Evolutionary conservation across 2,329 filamentous ascomycete species (phyloP), one percentile per base, ranked within the genome.

Genomic region (Ascochyta rabiei): DNA sequence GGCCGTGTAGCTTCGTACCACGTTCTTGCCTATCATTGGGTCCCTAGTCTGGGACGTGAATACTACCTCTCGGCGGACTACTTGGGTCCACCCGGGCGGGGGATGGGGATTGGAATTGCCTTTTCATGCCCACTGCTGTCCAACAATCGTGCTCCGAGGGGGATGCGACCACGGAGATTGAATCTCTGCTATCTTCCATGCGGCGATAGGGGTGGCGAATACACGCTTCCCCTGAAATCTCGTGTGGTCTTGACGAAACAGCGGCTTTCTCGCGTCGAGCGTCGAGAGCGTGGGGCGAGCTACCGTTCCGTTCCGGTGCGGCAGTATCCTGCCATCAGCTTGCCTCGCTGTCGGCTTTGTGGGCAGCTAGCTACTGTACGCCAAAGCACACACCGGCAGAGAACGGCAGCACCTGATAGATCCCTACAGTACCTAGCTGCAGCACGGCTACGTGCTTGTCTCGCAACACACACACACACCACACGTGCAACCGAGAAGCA

Each of bases 151-250:
- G 3, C 35, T 37, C 35, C 41, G 30, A 24, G 18, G 31, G n/a
- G 34, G 3, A 58, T 58, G 56, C 56, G 52, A 30, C 18, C 51
- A 55, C 56, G 56, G 56, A 58, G 51, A 58, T 58, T 58, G 51
- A 46, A 12, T 35, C n/a, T 30, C 31, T 51, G 37, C 13, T 35
- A 35, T 28, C 13, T 15, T 54, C 46, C 37, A 50, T 41, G 52
- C 52, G n/a, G 33, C 39, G 34, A 26, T 33, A 50, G 30, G 46
- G 24, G 45, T 26, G 39, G 51, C 13, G 34, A 40, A 44, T 9
- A 31, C 31, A 23, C 7, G 21, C 15, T 39, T 37, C 44, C 45
- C 44, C 51, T 54, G 44, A 53, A 31, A 30, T 45, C 21, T 30
- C 23, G 7, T 39, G n/a, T 37, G 10, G 33, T 28, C 23, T 39